A percentile compares a stretch with the other conserved stretches of the same genome.
These are phyloP conservation scores for Huntiella savannae DNA, from an alignment of 2,329 filamentous ascomycete species.

Conservation along the genomic window DNA sequence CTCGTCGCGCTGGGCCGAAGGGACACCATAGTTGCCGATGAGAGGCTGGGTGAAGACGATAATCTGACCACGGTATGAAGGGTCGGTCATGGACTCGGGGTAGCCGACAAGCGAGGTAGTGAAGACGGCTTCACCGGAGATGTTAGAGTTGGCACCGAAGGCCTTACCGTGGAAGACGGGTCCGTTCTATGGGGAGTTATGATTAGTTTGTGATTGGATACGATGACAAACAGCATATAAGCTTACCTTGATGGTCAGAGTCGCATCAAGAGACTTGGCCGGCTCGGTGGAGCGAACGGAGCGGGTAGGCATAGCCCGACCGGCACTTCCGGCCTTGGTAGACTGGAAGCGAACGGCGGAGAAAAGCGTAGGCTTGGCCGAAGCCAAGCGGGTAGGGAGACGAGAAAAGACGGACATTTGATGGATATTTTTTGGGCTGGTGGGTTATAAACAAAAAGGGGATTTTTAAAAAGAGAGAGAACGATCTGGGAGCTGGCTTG, in stretches of 20 bases:
- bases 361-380: conserved; percentile 18
- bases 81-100: conserved; percentile 82
- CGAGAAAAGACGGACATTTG: conserved; percentile 22
- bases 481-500: conserved; percentile 12
- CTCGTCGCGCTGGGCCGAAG: conserved; percentile 65
- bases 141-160: conserved; percentile 89
- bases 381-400: conserved; percentile 20
- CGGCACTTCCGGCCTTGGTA: conserved; percentile 41
- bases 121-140: conserved; percentile 96
- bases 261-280: conserved; percentile 49
- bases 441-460: conserved; percentile 5
- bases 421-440: conserved; percentile 10
- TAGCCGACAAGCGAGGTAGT: conserved; percentile 96
- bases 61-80: conserved; percentile 83
- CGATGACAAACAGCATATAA: not conserved
- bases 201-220: too few species aligned
- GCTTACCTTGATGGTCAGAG: conserved; percentile 73
- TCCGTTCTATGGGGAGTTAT: conserved; percentile 44
- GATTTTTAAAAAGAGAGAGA: conserved; percentile 10
- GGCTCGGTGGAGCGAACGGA: conserved; percentile 8
- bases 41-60: conserved; percentile 95
- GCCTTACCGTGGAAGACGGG: conserved; percentile 92
- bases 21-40: conserved; percentile 97
- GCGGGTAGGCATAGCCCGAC: conserved; percentile 35
- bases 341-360: conserved; percentile 15